A percentile compares a stretch with the other conserved stretches of the same genome.
These are phyloP conservation scores for Clathrus columnatus DNA, from an alignment of 768 basidiomycete genomes.

Conservation along the genomic window DNA sequence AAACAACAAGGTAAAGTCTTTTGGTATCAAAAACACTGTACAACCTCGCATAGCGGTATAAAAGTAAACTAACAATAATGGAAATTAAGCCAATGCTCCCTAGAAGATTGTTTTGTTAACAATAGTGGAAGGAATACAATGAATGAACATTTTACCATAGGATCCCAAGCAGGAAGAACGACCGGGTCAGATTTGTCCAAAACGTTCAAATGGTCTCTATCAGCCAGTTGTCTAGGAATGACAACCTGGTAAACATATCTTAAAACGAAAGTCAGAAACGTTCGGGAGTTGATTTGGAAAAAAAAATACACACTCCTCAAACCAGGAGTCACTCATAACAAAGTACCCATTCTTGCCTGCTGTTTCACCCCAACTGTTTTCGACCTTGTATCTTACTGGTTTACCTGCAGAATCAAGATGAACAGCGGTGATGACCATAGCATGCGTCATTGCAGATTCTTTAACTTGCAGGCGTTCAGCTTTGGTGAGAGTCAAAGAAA, in stretches of 20 bases:
- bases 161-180: conserved; percentile 87
- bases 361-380: conserved; percentile 87
- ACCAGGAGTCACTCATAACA: conserved; percentile 91
- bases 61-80: not conserved
- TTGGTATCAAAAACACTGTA: too few species aligned
- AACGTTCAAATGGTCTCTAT: conserved; percentile 73
- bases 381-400: conserved; percentile 89
- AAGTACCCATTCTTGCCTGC: conserved; percentile 81
- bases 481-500: conserved; percentile 72
- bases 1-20: too few species aligned
- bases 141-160: conserved; percentile 47
- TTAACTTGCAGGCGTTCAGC: conserved; percentile 73
- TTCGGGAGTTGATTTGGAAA: conserved; percentile 4
- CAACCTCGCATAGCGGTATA: too few species aligned
- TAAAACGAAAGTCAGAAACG: not conserved
- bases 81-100: conserved; percentile 3
- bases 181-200: conserved; percentile 57
- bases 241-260: conserved; percentile 94
- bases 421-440: conserved; percentile 90
- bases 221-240: conserved; percentile 69
- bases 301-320: conserved; percentile 59
- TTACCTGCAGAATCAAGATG: conserved; percentile 71
- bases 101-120: not conserved
- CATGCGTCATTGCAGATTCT: conserved; percentile 91
- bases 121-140: not conserved